Conservation (phyloP, 768 basidiomycete genomes). For the Psilocybe tampanensis region DNA sequence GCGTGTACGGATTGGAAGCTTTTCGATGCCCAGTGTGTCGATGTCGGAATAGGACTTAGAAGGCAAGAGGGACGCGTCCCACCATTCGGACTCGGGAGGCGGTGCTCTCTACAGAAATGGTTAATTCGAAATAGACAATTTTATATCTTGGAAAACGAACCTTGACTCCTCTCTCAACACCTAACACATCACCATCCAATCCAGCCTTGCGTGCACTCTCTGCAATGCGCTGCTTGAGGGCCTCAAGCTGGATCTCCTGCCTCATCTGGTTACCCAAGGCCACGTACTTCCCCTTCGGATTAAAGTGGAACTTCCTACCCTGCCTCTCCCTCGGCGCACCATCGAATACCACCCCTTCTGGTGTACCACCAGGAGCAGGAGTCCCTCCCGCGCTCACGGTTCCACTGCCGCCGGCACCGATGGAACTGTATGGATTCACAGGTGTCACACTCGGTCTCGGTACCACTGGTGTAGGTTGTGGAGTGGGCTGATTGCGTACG, state of each 20-base stretch:
- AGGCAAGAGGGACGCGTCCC: slow-evolving; percentile 88
- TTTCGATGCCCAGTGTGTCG: slow-evolving; percentile 47
- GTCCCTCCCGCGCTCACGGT: slow-evolving; percentile 23
- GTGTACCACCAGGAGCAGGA: background rate
- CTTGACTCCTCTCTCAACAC: slow-evolving; percentile 87
- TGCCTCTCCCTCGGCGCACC: slow-evolving; percentile 72
- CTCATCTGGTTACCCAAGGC: slow-evolving; percentile 71
- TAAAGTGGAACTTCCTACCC: slow-evolving; percentile 80
- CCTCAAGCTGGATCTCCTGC: slow-evolving; percentile 83
- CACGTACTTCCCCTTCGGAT: slow-evolving; percentile 91
- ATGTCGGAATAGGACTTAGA: slow-evolving; percentile 82
- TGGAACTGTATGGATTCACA: slow-evolving; percentile 77
- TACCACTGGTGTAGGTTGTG: slow-evolving; percentile 44
- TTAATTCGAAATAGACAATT: background rate
- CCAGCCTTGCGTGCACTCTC: slow-evolving; percentile 94
- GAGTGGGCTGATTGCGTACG: slow-evolving; percentile 52
- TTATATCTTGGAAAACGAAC: slow-evolving; percentile 47
- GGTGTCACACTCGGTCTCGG: slow-evolving; percentile 35
- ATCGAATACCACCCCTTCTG: slow-evolving; percentile 63
- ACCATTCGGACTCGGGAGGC: slow-evolving; percentile 95
- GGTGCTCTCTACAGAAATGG: slow-evolving; percentile 60
- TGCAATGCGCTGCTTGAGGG: slow-evolving; percentile 89
- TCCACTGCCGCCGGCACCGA: slow-evolving; percentile 16
- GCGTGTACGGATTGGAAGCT: slow-evolving; percentile 52
- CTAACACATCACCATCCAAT: slow-evolving; percentile 83